Evolutionary conservation across 192 early-diverging fungal genomes (phyloP), one percentile per base, ranked within the genome.

Genomic region (Backusella westeae): DNA sequence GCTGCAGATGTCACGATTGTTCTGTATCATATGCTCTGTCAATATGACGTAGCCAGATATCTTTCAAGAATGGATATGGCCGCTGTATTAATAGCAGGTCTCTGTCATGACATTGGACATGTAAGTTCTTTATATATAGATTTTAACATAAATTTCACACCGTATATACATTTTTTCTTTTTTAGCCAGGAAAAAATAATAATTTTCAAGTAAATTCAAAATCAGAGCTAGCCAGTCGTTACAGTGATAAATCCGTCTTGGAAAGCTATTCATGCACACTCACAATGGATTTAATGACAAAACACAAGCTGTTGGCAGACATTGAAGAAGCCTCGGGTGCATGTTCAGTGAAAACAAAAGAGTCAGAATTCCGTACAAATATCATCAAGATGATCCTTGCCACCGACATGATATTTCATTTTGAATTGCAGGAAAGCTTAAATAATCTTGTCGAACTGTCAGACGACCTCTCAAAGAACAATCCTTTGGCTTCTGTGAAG

Each of bases 331-430:
- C 83, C 46, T 85, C 78, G 34, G 78, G 83, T 35, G 82, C 83
- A 6, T 81, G 85, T 67, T 87, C 86, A 49, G 82, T 76, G 69
- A 79, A 82, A 44, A 82, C 82, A 44, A 89, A 87, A 0, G 85
- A 87, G 42, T 71, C 71, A 5, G 63, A 82, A 26, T 79, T 91
- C 36, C 77, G 80, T 29, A 67, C 41, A 8, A 75, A 84, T n/a
- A 88, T 93, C 66, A 77, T 85, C 23, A 92, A 94, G 75, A 92
- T 90, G 46, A 95, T 98, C 59, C 85, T 98, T 44, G 89, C 91
- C 19, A 98, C 97, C 3, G 97, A 98, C 78, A 98, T 98, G 97
- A 82, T 88, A 4, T 89, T 91, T 19, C 97, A 98, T 79, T 97
- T 94, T 81, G 85, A 86, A 46, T 79, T 88, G 67, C 83, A 86